Evolutionary conservation across 257 asterid genomes (phyloP).

Genomic region (Verbascum thapsus): DNA sequence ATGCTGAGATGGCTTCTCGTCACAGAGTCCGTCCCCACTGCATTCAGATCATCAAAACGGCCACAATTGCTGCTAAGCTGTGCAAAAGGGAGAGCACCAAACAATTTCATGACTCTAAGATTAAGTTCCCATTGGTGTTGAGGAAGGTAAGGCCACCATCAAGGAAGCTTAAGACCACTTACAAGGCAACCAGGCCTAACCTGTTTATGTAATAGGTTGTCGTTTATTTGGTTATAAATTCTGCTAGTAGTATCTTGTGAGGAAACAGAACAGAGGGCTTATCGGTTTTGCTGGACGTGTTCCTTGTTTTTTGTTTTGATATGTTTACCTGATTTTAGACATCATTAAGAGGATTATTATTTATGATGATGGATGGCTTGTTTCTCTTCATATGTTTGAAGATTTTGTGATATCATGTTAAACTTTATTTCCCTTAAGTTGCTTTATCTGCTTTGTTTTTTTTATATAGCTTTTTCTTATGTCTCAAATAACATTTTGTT

Average conservation of each 20-base stretch:
- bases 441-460: not conserved
- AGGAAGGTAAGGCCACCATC: conserved; percentile 79
- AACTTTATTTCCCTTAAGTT: not conserved
- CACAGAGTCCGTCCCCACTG: conserved; percentile 59
- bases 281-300: conserved; percentile 30
- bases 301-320: not conserved
- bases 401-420: not conserved
- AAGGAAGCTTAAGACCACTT: conserved; percentile 77
- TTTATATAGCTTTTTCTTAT: not conserved
- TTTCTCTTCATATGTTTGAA: not conserved
- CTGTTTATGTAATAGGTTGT: conserved; percentile 50
- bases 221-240: conserved; percentile 3
- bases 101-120: conserved; percentile 56
- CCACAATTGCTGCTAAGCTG: conserved; percentile 55
- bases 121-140: conserved; percentile 53
- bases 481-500: too few species aligned
- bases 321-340: conserved; percentile 28
- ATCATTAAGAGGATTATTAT: conserved; percentile 5
- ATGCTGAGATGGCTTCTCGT: conserved; percentile 62
- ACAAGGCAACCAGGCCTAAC: conserved; percentile 73
- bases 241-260: conserved; percentile 21
- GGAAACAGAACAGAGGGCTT: conserved; percentile 10
- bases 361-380: not conserved
- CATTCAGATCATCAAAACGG: conserved; percentile 53
- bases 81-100: conserved; percentile 60